phyloP scores from a whole-genome alignment of 805 yeast genomes.

The Candida nemodendra region DNA sequence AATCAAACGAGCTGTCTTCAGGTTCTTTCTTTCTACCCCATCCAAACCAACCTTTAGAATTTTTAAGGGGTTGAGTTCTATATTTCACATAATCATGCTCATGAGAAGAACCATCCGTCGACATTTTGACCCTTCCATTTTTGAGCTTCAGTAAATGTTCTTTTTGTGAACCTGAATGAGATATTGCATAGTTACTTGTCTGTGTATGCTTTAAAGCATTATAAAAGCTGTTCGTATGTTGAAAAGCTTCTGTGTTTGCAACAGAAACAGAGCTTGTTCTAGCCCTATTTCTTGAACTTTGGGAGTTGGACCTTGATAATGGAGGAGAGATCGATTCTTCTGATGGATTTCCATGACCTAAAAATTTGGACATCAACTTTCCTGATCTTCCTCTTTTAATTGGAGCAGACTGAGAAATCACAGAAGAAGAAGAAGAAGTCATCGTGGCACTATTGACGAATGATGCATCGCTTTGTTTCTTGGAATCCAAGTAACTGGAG shows the following conservation, averaged over 20 bases:
- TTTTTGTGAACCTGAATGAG: constrained; percentile 20
- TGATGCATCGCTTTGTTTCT: background rate
- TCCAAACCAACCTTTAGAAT: constrained; percentile 28
- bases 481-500: background rate
- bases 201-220: constrained; percentile 27
- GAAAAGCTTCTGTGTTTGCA: constrained; percentile 17
- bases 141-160: constrained; percentile 27
- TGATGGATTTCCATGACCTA: constrained; percentile 17
- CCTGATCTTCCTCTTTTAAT: constrained; percentile 22
- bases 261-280: constrained; percentile 24
- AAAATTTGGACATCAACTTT: constrained; percentile 20
- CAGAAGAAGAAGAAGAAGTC: constrained; percentile 14
- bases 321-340: constrained; percentile 26
- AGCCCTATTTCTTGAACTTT: constrained; percentile 14
- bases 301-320: constrained; percentile 20
- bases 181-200: constrained; percentile 23
- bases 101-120: constrained; percentile 32
- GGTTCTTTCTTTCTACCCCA: constrained; percentile 35
- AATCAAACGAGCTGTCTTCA: constrained; percentile 24
- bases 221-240: constrained; percentile 11
- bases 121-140: constrained; percentile 30
- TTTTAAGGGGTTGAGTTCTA: constrained; percentile 32
- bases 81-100: constrained; percentile 35
- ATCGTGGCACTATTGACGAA: constrained; percentile 7
- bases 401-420: constrained; percentile 10